Percentiles rank a stretch among this genome's conserved stretches.
These are phyloP conservation scores for Aleurites moluccanus DNA, from an alignment of 441 rosid genomes.

Conservation along the genomic window DNA sequence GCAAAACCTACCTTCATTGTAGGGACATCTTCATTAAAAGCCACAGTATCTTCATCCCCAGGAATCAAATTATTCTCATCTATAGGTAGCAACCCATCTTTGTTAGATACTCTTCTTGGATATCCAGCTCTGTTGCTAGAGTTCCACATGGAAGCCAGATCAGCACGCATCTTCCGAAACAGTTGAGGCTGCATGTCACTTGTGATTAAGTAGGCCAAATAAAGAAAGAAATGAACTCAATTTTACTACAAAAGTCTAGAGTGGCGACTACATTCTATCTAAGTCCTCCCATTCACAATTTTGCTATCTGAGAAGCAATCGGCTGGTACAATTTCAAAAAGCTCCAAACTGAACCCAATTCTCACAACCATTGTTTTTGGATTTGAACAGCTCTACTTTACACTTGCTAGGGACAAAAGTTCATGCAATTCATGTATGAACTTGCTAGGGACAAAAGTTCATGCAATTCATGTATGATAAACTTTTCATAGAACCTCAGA, in stretches of 20 bases:
- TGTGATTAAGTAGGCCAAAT: background rate
- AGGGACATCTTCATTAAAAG: conserved; percentile 34
- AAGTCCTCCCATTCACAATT: background rate
- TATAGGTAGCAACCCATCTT: conserved; percentile 25
- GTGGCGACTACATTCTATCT: background rate
- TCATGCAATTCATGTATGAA: background rate
- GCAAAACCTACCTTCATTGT: conserved; percentile 43
- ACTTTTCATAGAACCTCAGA: background rate
- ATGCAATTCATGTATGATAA: background rate
- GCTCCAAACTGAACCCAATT: background rate
- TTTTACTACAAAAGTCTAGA: background rate
- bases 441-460: background rate
- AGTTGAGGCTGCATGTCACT: conserved; percentile 58
- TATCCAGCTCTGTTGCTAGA: conserved; percentile 42
- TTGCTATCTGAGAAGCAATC: background rate
- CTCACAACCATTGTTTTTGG: background rate
- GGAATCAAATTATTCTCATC: conserved; percentile 31
- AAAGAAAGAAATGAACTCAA: background rate
- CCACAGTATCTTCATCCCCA: conserved; percentile 18
- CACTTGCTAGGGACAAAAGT: conserved; percentile 5
- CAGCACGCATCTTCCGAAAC: conserved; percentile 61
- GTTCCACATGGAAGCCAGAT: conserved; percentile 76
- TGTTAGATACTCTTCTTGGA: conserved; percentile 46
- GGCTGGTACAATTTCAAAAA: background rate
- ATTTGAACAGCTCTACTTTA: background rate